Base-by-base conservation (phyloP, 805 yeast genomes). In the Priceomyces haplophilus region DNA sequence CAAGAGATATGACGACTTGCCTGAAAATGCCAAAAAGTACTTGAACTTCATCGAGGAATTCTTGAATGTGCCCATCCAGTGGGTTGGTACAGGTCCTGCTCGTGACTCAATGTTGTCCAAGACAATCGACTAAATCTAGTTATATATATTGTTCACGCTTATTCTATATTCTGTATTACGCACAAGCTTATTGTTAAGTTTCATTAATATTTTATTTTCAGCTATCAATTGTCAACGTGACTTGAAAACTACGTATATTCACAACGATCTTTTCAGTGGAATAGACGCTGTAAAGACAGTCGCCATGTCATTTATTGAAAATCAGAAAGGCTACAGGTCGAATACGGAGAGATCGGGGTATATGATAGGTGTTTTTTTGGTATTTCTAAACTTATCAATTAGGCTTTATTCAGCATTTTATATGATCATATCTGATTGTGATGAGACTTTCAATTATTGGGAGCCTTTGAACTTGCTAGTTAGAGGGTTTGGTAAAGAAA, bases 21-120 rank as follows among this genome's bases (percentile, higher is more conserved):
- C 99, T 37, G 82, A 75, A 61, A 84, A 87, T 54, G 96, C 98
- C 37, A 79, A 86, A 73, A 78, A 78, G 51, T 93, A 93, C 69
- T 75, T 93, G 67, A 74, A 78, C 53, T 93, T 67, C 64, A 91
- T 93, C 58, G 98, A 89, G 69, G 83, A 88, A 50, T 90, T 76
- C 59, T 73, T 90, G 48, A 75, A 77, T 38, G 91, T 88, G 45
- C 96, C 95, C 43, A 78, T 93, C 50, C 85, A 85, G 64, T 93
- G 97, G 97, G 93, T 93, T 48, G 99, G 99, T 62, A 93, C 96
- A 44, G 99, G 99, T 49, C 97, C 99, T 50, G 96, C 88, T 41
- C 86, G 98, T 73, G 95, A 85, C 44, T 82, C 90, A 29, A 90
- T 89, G 97, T 76, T 89, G 55, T 81, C 79, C 54, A 83, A 80